Conservation (phyloP, 208 protist species). For the Leishmania mexicana region DNA sequence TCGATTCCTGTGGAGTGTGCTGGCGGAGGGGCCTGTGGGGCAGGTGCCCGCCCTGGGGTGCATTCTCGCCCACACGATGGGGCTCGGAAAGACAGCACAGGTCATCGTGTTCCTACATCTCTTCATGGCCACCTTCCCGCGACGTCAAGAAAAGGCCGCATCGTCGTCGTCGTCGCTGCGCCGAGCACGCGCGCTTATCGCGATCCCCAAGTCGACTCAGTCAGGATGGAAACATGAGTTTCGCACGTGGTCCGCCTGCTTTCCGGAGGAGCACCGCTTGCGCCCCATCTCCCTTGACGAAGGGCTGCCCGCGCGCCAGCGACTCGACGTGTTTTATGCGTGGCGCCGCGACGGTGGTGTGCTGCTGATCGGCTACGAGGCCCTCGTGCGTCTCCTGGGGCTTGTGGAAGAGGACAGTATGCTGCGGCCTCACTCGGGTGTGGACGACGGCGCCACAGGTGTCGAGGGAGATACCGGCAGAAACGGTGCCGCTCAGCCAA, state of each 20-base stretch:
- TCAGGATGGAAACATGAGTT: constrained; percentile 72
- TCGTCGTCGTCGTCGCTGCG: constrained; percentile 1
- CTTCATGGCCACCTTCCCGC: constrained; percentile 42
- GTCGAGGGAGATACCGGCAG: not conserved
- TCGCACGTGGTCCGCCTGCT: constrained; percentile 51
- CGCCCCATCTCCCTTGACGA: constrained; percentile 29
- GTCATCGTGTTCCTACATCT: constrained; percentile 83
- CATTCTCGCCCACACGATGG: constrained; percentile 90
- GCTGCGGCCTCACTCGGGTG: not conserved
- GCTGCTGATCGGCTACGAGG: constrained; percentile 79
- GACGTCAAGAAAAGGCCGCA: not conserved
- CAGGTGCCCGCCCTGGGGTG: constrained; percentile 78
- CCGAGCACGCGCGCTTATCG: constrained; percentile 58
- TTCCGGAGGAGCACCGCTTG: constrained; percentile 54
- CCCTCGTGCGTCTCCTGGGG: constrained; percentile 59
- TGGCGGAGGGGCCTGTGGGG: constrained; percentile 73
- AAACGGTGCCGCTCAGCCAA: not conserved
- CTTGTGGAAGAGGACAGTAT: constrained; percentile 37
- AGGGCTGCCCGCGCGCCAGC: constrained; percentile 14
- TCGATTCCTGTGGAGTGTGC: constrained; percentile 82
- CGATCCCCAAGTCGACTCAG: constrained; percentile 76
- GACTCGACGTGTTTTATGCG: constrained; percentile 36
- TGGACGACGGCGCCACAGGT: not conserved
- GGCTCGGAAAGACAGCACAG: constrained; percentile 89
- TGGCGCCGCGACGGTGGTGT: constrained; percentile 71